These are phyloP conservation scores for Trichoderma gracile DNA, from an alignment of 2,329 filamentous ascomycete genomes.

Conservation along the genomic window DNA sequence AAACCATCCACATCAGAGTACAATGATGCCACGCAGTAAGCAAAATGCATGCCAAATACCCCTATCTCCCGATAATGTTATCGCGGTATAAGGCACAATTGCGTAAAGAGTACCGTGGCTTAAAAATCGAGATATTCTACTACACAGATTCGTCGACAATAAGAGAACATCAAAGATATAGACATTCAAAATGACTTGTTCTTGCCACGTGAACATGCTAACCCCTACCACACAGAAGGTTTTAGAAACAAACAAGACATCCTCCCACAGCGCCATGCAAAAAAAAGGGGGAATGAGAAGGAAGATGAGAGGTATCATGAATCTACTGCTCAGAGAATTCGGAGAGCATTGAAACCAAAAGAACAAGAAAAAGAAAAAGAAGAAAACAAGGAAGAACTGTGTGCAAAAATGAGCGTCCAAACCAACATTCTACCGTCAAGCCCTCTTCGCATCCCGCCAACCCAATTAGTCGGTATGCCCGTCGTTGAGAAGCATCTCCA, in stretches of 20 bases:
- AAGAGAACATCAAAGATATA: too few species aligned
- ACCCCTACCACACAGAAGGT: too few species aligned
- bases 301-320: not conserved
- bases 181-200: too few species aligned
- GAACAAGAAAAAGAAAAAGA: not conserved
- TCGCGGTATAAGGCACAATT: too few species aligned
- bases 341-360: not conserved
- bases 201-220: too few species aligned
- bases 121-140: too few species aligned
- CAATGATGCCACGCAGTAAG: too few species aligned
- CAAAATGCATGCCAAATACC: too few species aligned
- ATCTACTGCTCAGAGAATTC: not conserved
- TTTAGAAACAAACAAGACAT: not conserved
- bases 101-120: too few species aligned
- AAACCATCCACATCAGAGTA: too few species aligned
- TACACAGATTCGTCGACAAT: too few species aligned
- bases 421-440: not conserved
- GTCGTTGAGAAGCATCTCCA: slow-evolving; percentile 91
- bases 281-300: not conserved
- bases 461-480: slow-evolving; percentile 59
- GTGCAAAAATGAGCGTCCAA: not conserved
- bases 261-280: slow-evolving; percentile 18
- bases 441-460: not conserved
- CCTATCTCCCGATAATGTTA: too few species aligned
- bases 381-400: not conserved